phyloP scores from a whole-genome alignment of 2,329 filamentous ascomycete species.

The Aspergillus vadensis region DNA sequence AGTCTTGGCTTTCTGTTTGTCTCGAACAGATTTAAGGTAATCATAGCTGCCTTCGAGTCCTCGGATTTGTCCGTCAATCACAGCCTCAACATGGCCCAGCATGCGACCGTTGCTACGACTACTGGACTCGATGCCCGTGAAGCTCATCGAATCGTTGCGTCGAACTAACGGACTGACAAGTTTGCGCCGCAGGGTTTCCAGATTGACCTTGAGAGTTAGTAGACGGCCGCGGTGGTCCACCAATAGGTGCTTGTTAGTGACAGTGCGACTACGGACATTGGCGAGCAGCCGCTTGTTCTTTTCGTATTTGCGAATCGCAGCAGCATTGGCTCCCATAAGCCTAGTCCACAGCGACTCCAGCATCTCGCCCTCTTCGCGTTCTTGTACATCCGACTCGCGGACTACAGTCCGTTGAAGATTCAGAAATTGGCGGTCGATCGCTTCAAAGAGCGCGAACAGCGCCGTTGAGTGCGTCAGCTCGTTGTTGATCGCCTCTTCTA shows the following conservation, averaged over 20 bases:
- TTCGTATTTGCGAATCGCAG: conserved; percentile 83
- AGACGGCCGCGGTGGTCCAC: conserved; percentile 85
- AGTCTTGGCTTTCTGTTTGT: conserved; percentile 78
- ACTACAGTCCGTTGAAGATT: conserved; percentile 84
- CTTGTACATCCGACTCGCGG: conserved; percentile 78
- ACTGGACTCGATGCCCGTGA: conserved; percentile 34
- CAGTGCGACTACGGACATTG: conserved; percentile 77
- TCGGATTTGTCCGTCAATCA: conserved; percentile 78
- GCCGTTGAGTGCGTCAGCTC: conserved; percentile 79
- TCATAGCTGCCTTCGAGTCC: conserved; percentile 78
- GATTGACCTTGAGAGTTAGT: conserved; percentile 78
- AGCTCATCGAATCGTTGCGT: conserved; percentile 57
- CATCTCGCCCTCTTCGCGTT: conserved; percentile 76
- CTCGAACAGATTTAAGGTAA: conserved; percentile 73
- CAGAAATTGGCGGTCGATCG: conserved; percentile 85
- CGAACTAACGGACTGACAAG: conserved; percentile 82
- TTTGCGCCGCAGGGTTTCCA: conserved; percentile 81
- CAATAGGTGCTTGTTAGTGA: conserved; percentile 83
- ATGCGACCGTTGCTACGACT: conserved; percentile 53
- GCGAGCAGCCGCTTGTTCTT: conserved; percentile 80
- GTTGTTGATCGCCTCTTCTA: conserved; percentile 85
- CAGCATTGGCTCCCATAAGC: conserved; percentile 74
- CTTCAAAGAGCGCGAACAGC: conserved; percentile 87
- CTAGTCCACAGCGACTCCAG: conserved; percentile 84
- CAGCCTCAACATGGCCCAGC: conserved; percentile 55